phyloP scores from a whole-genome alignment of 805 yeast genomes.

The Myxozyma udenii region DNA sequence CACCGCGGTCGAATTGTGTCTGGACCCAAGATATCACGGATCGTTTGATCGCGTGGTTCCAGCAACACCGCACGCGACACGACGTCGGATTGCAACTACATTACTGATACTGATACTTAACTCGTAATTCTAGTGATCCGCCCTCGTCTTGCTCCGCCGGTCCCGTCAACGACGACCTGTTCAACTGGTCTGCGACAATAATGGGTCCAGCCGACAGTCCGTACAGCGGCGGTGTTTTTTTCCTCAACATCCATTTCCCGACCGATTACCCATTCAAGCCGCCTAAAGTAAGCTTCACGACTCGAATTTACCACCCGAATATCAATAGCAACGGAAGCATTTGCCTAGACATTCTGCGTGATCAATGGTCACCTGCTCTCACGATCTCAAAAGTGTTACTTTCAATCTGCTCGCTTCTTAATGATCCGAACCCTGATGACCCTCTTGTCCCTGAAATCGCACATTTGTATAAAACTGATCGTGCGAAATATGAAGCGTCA shows the following conservation, averaged over 20 bases:
- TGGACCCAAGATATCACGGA: too few species aligned
- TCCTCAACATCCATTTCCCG: conserved; percentile 95
- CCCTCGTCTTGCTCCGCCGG: conserved; percentile 99
- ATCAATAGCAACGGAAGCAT: conserved; percentile 94
- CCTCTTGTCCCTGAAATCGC: conserved; percentile 99
- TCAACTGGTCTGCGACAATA: conserved; percentile 99
- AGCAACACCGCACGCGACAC: too few species aligned
- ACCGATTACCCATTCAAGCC: conserved; percentile 99
- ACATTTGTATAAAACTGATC: conserved; percentile 89
- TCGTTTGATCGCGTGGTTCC: too few species aligned
- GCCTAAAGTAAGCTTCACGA: conserved; percentile 78
- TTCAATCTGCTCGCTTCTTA: conserved; percentile 90
- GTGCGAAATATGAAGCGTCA: conserved; percentile 90
- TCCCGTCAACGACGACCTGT: conserved; percentile 95
- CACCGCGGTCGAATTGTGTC: too few species aligned
- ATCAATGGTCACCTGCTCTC: conserved; percentile 98
- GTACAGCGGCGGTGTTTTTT: conserved; percentile 88
- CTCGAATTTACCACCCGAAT: conserved; percentile 96
- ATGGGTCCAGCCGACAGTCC: conserved; percentile 97
- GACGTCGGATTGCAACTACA: neutral
- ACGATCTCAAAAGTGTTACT: conserved; percentile 92
- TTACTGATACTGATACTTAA: neutral
- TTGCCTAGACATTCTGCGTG: conserved; percentile 93
- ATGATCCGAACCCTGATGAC: conserved; percentile 98
- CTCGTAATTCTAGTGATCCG: conserved; percentile 66